Conservation (phyloP, 106 monocot species). For the Dioscorea zingiberensis region DNA sequence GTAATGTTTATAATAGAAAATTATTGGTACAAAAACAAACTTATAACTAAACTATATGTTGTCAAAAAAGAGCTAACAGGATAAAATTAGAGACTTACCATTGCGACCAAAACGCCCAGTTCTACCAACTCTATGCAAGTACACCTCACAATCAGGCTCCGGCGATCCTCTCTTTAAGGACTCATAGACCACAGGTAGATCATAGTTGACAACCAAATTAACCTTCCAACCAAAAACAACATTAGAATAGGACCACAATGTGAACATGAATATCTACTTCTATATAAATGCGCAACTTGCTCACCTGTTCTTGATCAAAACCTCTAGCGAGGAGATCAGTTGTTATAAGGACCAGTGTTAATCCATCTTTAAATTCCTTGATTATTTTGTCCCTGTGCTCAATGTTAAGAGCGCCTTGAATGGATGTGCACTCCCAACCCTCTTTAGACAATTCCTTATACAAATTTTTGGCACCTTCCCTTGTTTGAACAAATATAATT, state of each 20-base stretch:
- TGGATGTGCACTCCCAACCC: constrained; percentile 85
- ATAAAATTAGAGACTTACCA: constrained; percentile 40
- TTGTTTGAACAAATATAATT: constrained; percentile 88
- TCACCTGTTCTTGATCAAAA: constrained; percentile 91
- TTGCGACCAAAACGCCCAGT: constrained; percentile 93
- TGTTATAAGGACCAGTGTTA: constrained; percentile 85
- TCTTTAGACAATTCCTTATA: constrained; percentile 49
- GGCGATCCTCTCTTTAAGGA: constrained; percentile 1
- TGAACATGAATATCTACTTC: not conserved
- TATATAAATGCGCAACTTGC: not conserved
- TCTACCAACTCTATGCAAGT: constrained; percentile 93
- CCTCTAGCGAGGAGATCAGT: constrained; percentile 92
- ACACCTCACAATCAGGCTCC: constrained; percentile 95
- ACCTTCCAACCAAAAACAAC: constrained; percentile 34
- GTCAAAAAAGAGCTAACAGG: constrained; percentile 1
- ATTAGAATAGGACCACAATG: constrained; percentile 3
- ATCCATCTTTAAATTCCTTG: constrained; percentile 83
- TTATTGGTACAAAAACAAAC: not conserved
- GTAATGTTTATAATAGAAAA: not conserved
- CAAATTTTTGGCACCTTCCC: constrained; percentile 65
- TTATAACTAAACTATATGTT: not conserved
- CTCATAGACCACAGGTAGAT: constrained; percentile 66
- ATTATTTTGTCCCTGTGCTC: constrained; percentile 78
- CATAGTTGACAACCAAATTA: constrained; percentile 93
- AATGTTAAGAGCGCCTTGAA: constrained; percentile 81